Evolutionary conservation across 1,139 yeast species (phyloP), one percentile per base, ranked within the genome.

Genomic region (Candida sanyaensis): DNA sequence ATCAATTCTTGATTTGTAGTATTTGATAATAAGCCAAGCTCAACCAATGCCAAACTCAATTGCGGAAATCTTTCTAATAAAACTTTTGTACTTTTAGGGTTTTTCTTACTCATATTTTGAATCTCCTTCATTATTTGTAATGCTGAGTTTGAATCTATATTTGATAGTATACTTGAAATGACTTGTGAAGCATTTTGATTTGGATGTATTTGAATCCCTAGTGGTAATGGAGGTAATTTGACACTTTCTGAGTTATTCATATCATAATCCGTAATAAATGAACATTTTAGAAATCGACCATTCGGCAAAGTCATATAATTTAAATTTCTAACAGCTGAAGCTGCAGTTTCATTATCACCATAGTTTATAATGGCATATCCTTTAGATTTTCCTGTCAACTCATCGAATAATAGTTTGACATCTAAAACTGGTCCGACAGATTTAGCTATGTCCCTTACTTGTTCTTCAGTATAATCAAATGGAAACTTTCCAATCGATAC

Each of bases 331-430:
- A 91, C 96, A 0, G 98, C 98, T 12, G 95, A 85, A 1, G 89
- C 84, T 1, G 97, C 97, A 0, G 97, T 88, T 57, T 88, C 96
- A 43, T 65, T 63, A 56, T 76, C 92, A 44, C 78, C 80, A 62
- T 88, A 92, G 56, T 88, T 92, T 21, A 92, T 86, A 58, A 87
- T 88, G 3, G 96, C 97, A 64, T 83, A 89, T 1, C 98, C 98
- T 64, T 87, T 90, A 13, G 96, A 88, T 61, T 86, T 87, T 2
- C 98, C 98, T 0, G 96, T 90, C 49, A 84, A 84, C 40, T 88
- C 86, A 64, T 92, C 98, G 63, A 92, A 89, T 62, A 89, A 78
- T 59, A 92, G 76, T 62, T 86, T 84, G 53, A 90, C 73, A 52
- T 81, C 84, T 38, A 80, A 78, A 2, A 93, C 96, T 0, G 98